Evolutionary conservation across 73 alveolate genomes (phyloP).

Genomic region (Paramecium bursaria): DNA sequence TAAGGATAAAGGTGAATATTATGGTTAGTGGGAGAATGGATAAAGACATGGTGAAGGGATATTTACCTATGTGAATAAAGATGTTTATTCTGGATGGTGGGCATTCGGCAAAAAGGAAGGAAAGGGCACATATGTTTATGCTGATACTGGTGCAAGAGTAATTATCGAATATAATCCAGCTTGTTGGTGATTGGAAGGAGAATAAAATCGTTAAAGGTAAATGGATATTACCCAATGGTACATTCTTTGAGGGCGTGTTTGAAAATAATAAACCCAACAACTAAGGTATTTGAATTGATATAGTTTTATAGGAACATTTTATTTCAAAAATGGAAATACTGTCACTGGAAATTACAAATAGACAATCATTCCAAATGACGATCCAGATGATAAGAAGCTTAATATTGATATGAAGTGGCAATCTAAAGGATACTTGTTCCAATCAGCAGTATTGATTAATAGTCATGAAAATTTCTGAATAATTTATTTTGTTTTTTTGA

Average conservation of each 20-base stretch:
- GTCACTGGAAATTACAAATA: constrained; percentile 87
- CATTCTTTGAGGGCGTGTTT: constrained; percentile 91
- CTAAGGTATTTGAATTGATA: constrained; percentile 54
- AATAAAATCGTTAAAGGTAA: constrained; percentile 79
- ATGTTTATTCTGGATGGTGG: constrained; percentile 97
- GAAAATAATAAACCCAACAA: constrained; percentile 96
- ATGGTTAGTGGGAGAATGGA: constrained; percentile 98
- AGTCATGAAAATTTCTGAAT: constrained; percentile 59
- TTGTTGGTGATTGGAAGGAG: constrained; percentile 93
- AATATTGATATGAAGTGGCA: constrained; percentile 70
- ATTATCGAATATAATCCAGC: constrained; percentile 9
- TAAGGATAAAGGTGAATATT: constrained; percentile 91
- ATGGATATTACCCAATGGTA: constrained; percentile 96
- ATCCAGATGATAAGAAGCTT: constrained; percentile 81
- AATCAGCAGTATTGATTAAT: constrained; percentile 61
- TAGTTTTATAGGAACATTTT: constrained; percentile 80
- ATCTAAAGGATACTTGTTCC: constrained; percentile 57
- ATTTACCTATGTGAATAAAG: constrained; percentile 90
- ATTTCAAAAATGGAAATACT: constrained; percentile 89
- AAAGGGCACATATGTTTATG: constrained; percentile 88
- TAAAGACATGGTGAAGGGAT: constrained; percentile 98
- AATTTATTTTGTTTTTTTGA: no score
- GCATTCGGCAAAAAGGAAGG: constrained; percentile 96
- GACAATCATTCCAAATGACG: constrained; percentile 76
- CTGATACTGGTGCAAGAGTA: constrained; percentile 93